Base-by-base conservation (phyloP, 148 eudicot genomes). In the Oxyria digyna region DNA sequence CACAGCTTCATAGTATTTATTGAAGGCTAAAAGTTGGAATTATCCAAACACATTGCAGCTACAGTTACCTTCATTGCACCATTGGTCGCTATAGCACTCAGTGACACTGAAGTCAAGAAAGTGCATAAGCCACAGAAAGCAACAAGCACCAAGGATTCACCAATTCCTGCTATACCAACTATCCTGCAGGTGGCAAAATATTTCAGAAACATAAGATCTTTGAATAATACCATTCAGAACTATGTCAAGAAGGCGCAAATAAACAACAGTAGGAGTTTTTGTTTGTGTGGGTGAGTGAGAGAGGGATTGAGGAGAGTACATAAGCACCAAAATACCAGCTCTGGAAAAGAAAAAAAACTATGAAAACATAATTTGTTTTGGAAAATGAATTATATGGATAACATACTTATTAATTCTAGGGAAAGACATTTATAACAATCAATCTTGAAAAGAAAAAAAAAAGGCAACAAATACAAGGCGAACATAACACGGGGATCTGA, bases 61-160 rank as follows among this genome's bases (percentile, higher is more conserved):
- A 59, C 3, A 18, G 43, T 64, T 81, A 94, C 98, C 97, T 94
- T 94, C 99, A 94, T 94, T 72, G 99, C 99, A 69, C 99, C 99
- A 88, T 94, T 94, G 54, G 99, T 90, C 68, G 99, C 97, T 55
- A 94, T 94, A 67, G 99, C 99, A 83, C 99, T 94, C 81, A 94
- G 74, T 41, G 99, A 94, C 69, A 94, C 76, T 62, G 97, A 73
- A 26, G 99, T 94, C 87, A 94, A 81, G 85, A 94, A 88, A 20
- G 99, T 94, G 78, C 99, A 94, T 69, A 79, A 70, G 69, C 97
- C 93, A 79, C 99, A 94, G 72, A 94, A 88, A 62, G 96, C 77
- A 46, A 94, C 93, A 62, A 94, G 79, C 78, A 87, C 64, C 48
- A 94, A 72, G 41, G 99, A 88, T 71, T 83, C 91, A 15, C 99